These are phyloP conservation scores for Rhodotorula sp. DNA, from an alignment of 1,284 basidiomycete genomes.

Conservation along the genomic window DNA sequence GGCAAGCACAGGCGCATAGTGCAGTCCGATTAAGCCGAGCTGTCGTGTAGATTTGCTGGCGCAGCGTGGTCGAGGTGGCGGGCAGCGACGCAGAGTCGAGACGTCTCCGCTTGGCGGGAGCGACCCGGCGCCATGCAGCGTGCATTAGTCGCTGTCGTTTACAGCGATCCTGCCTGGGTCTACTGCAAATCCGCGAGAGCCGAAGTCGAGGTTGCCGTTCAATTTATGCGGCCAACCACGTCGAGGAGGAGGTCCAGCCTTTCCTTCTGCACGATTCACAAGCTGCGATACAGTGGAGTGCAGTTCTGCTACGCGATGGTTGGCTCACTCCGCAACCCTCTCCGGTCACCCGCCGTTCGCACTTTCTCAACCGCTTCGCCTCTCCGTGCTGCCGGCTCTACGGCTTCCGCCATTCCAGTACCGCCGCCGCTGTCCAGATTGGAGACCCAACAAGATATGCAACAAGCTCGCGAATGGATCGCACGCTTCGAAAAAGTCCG, in stretches of 20 bases:
- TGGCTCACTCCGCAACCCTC: no score
- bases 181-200: no score
- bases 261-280: no score
- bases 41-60: background rate
- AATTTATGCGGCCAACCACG: no score
- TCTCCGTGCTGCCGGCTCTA: background rate
- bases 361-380: background rate
- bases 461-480: constrained; percentile 27
- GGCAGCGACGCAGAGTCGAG: background rate
- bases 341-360: background rate
- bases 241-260: no score
- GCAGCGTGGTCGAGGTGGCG: background rate
- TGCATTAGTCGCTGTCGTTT: background rate
- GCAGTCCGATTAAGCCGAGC: no score
- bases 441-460: constrained; percentile 26
- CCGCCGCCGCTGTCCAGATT: constrained; percentile 17
- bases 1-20: no score
- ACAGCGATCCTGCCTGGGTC: background rate
- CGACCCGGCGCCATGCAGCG: background rate
- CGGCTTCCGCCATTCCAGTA: background rate
- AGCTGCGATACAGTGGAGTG: no score
- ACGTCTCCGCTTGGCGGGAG: background rate
- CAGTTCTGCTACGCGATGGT: no score
- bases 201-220: no score
- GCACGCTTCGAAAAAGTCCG: constrained; percentile 4